Evolutionary conservation across 202 grass and related monocot genomes (phyloP).

Genomic region (Panicum hallii): DNA sequence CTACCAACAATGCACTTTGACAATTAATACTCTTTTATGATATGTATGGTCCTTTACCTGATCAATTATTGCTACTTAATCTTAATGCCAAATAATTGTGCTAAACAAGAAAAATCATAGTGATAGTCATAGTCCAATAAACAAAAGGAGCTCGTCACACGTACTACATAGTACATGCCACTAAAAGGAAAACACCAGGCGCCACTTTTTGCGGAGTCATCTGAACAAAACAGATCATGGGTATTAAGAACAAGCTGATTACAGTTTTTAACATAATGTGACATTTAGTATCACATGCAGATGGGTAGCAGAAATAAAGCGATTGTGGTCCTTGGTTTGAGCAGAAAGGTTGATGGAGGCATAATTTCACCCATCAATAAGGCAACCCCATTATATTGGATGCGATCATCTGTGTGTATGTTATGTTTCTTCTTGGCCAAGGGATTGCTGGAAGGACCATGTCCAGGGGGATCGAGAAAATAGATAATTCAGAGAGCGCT

Average conservation of each 20-base stretch:
- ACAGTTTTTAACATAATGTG: background rate
- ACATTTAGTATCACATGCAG: background rate
- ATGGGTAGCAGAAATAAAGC: background rate
- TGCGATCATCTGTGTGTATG: background rate
- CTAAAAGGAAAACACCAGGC: background rate
- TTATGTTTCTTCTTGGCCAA: background rate
- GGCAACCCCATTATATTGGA: background rate
- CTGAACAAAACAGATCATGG: background rate
- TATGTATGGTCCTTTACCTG: background rate
- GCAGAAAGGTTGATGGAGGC: background rate
- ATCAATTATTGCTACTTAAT: conserved; percentile 18
- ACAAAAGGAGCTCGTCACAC: background rate
- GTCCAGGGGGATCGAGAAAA: background rate
- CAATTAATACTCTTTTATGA: background rate
- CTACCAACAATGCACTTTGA: background rate
- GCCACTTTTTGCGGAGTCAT: background rate
- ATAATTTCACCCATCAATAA: background rate
- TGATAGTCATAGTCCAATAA: conserved; percentile 35
- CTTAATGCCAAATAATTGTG: conserved; percentile 5
- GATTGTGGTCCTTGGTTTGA: background rate
- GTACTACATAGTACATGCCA: background rate
- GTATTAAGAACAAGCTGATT: background rate
- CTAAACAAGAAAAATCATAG: background rate
- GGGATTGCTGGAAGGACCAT: background rate
- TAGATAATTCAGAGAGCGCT: background rate